Evolutionary conservation across 148 eudicot genomes (phyloP), one percentile per base, ranked within the genome.

Genomic region (Rhododendron kiyosumense): DNA sequence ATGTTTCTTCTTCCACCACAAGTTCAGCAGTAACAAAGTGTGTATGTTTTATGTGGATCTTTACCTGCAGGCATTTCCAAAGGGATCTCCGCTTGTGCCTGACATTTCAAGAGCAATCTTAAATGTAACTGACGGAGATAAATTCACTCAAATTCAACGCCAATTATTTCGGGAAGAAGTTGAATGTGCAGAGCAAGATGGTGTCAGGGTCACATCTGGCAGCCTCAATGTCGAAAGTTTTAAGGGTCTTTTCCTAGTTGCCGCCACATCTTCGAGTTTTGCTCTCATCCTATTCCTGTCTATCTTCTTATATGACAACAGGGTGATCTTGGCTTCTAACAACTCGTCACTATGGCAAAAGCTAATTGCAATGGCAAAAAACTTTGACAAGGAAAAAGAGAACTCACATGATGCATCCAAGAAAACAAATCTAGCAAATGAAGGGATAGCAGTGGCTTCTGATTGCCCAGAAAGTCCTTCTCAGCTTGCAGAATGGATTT

Each of bases 181-280:
- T 13, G 85, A 85, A 38, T 87, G 88, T 83, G 63, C 88, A 30
- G 87, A 92, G 65, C 83, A 78, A 61, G 38, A 76, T 84, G 36
- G 24, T 43, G 9, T 34, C 7, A 69, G 36, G 49, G 65, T 84
- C 22, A 54, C 89, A 49, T 88, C 92, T 13, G 49, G 81, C 28
- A 88, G 93, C 48, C 92, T 92, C 10, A 87, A 81, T 14, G 82
- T 92, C 3, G 89, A 87, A 17, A 92, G 91, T 88, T 93, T 93
- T 79, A 87, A 86, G 92, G 94, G 93, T 6, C 87, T 93, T 3
- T 92, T 93, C 80, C 79, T 92, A 61, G 88, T 93, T 15, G 90
- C 88, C 1, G 93, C 89, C 67, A 26, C 84, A 46, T 89, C 89
- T 20, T 83, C 90, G 6, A 18, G 84, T n/a, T 79, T 30, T 18